Evolutionary conservation across 176 grass and related monocot species (phyloP).

Genomic region (Pharus latifolius): DNA sequence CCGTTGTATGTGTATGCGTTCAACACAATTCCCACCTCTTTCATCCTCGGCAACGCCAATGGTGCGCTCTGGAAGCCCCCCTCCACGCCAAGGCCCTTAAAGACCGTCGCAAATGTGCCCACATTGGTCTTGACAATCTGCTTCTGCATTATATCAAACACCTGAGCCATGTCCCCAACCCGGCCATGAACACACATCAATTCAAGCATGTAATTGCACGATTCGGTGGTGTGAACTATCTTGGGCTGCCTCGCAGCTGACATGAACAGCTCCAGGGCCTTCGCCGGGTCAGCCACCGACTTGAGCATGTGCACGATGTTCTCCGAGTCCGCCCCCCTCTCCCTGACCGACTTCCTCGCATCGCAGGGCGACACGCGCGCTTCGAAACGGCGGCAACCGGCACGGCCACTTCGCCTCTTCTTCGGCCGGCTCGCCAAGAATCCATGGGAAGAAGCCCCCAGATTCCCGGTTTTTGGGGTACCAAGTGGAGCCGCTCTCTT

Average conservation of each 20-base stretch:
- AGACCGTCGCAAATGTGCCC: slow-evolving; percentile 54
- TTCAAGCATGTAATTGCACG: slow-evolving; percentile 94
- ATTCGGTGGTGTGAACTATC: slow-evolving; percentile 63
- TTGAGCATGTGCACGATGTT: slow-evolving; percentile 45
- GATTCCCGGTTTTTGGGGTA: slow-evolving; percentile 4
- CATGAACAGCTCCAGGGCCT: slow-evolving; percentile 53
- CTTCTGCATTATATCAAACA: slow-evolving; percentile 95
- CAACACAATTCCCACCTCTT: slow-evolving; percentile 43
- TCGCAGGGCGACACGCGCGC: neutral
- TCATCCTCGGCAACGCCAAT: slow-evolving; percentile 48
- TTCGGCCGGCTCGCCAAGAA: neutral
- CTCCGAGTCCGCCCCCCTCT: slow-evolving; percentile 4
- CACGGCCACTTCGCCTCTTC: neutral
- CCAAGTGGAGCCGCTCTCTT: slow-evolving; percentile 10
- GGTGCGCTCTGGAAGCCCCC: slow-evolving; percentile 65
- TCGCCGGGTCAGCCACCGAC: slow-evolving; percentile 32
- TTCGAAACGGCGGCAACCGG: neutral
- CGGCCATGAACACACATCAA: slow-evolving; percentile 50
- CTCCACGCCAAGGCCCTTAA: slow-evolving; percentile 40
- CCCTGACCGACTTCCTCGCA: neutral
- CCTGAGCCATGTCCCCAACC: slow-evolving; percentile 58
- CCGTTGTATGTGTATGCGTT: slow-evolving; percentile 79
- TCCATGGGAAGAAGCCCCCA: slow-evolving; percentile 11
- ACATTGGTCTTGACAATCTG: slow-evolving; percentile 62
- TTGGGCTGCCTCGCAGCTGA: slow-evolving; percentile 36